Evolutionary conservation across 768 basidiomycete species (phyloP).

Genomic region (Auriscalpium microsporum): DNA sequence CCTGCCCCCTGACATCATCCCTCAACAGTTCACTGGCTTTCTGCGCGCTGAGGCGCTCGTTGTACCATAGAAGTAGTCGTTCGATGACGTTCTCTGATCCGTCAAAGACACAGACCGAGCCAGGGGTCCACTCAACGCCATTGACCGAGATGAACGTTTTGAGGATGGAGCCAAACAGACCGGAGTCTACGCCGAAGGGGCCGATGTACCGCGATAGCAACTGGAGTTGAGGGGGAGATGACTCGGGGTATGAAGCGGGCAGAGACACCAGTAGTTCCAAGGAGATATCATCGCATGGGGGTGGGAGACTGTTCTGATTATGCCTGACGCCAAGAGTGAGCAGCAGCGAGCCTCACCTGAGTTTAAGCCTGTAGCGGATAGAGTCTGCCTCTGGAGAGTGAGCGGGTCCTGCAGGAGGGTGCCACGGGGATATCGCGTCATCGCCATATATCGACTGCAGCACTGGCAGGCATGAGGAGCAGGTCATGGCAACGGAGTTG

Average conservation of each 20-base stretch:
- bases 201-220: slow-evolving; percentile 80
- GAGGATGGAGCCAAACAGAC: slow-evolving; percentile 68
- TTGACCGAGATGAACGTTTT: slow-evolving; percentile 72
- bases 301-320: slow-evolving; percentile 32
- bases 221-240: slow-evolving; percentile 72
- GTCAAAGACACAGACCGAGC: slow-evolving; percentile 78
- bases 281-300: slow-evolving; percentile 32
- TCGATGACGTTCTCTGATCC: slow-evolving; percentile 73
- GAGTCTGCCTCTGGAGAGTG: slow-evolving; percentile 21
- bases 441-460: slow-evolving; percentile 81
- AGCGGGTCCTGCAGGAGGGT: slow-evolving; percentile 21
- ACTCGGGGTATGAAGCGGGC: slow-evolving; percentile 49
- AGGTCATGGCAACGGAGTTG: not conserved
- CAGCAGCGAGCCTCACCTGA: slow-evolving; percentile 44
- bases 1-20: slow-evolving; percentile 32
- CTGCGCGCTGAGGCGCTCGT: slow-evolving; percentile 49
- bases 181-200: slow-evolving; percentile 63
- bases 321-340: not conserved
- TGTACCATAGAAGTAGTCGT: slow-evolving; percentile 60
- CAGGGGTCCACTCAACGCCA: slow-evolving; percentile 71
- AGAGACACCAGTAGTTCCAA: slow-evolving; percentile 35
- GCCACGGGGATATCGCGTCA: slow-evolving; percentile 53
- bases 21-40: slow-evolving; percentile 47
- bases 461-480: slow-evolving; percentile 31
- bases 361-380: slow-evolving; percentile 55